These are phyloP conservation scores for Beta vulgaris DNA, from an alignment of 148 eudicot species.

Conservation along the genomic window DNA sequence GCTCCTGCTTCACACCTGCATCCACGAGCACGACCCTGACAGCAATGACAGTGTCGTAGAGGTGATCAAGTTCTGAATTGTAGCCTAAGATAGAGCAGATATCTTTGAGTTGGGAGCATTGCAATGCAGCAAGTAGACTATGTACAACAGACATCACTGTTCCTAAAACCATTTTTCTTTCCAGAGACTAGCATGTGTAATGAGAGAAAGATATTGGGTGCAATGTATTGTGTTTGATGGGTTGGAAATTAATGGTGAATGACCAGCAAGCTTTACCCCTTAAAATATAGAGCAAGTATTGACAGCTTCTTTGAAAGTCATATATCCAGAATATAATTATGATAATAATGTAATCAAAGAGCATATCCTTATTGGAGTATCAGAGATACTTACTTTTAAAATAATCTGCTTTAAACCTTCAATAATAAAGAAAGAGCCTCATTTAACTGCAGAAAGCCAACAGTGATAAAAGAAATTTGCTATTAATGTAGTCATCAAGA, in stretches of 20 bases:
- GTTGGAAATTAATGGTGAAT: neutral
- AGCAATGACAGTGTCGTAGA: slow-evolving; percentile 20
- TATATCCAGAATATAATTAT: slow-evolving; percentile 1
- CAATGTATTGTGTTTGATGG: neutral
- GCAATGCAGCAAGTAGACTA: slow-evolving; percentile 8
- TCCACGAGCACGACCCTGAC: slow-evolving; percentile 27
- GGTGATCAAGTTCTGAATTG: slow-evolving; percentile 22
- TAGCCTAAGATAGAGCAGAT: slow-evolving; percentile 21
- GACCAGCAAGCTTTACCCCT: neutral
- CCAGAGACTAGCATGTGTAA: neutral
- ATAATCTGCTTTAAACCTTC: neutral
- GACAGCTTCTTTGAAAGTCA: neutral
- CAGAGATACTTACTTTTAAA: too few species aligned
- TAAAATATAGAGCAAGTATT: neutral
- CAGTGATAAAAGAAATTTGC: neutral
- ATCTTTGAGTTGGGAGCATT: slow-evolving; percentile 21
- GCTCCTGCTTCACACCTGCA: slow-evolving; percentile 22
- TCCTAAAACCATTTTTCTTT: slow-evolving; percentile 13
- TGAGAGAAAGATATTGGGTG: neutral
- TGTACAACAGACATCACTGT: slow-evolving; percentile 10
- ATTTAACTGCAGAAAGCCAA: neutral
- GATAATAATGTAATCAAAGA: slow-evolving; percentile 11
- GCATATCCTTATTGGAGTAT: too few species aligned
- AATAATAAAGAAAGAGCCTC: neutral
- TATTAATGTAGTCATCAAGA: neutral